Evolutionary conservation across 305 asterid species (phyloP).

Genomic region (Plantago coronopus): DNA sequence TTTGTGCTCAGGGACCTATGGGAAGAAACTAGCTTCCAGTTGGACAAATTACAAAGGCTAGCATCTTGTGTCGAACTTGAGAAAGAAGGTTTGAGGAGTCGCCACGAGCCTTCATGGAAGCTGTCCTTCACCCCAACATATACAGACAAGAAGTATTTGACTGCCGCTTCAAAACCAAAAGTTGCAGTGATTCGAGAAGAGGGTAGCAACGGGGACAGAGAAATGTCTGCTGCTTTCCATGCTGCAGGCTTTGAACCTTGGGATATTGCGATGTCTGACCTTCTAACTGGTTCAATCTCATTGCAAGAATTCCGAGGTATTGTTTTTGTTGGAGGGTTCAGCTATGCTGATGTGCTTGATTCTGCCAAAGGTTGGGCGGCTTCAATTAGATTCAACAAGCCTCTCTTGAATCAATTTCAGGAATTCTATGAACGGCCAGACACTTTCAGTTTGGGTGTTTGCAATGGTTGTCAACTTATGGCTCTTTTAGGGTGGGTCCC

Average conservation of each 20-base stretch:
- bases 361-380: conserved; percentile 98
- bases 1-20: conserved; percentile 64
- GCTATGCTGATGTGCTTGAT: conserved; percentile 95
- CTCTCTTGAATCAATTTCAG: conserved; percentile 70
- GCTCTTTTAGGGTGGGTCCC: conserved; percentile 97
- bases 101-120: conserved; percentile 68
- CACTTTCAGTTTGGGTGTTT: conserved; percentile 89
- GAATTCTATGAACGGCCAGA: conserved; percentile 69
- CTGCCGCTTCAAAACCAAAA: conserved; percentile 57
- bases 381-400: conserved; percentile 72
- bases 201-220: conserved; percentile 96
- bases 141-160: conserved; percentile 53
- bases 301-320: conserved; percentile 61
- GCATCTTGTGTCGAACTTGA: conserved; percentile 77
- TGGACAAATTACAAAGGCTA: conserved; percentile 76
- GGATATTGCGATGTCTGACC: conserved; percentile 93
- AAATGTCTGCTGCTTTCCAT: conserved; percentile 84
- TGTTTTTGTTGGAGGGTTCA: conserved; percentile 90
- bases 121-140: conserved; percentile 60
- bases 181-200: conserved; percentile 87
- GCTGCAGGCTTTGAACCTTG: conserved; percentile 94
- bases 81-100: conserved; percentile 64
- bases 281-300: conserved; percentile 49
- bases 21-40: conserved; percentile 88
- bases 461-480: conserved; percentile 97